A percentile compares a stretch with the other conserved stretches of the same genome.
Evolutionary conservation across 2,329 filamentous ascomycete species (phyloP).

Genomic region (Colletotrichum ledebouriae): DNA sequence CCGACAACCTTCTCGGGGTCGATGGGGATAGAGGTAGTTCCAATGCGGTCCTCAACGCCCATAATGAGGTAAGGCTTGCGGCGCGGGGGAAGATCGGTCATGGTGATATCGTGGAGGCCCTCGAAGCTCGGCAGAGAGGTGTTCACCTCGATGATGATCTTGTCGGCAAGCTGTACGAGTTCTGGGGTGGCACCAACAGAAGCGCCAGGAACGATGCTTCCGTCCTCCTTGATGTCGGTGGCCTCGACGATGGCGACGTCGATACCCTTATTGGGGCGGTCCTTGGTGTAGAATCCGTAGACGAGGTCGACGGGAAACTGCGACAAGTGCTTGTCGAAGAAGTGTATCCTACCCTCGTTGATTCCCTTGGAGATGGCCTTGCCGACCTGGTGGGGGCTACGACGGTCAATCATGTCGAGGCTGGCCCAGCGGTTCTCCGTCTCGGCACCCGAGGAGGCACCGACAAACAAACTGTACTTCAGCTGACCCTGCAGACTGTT

Average conservation of each 20-base stretch:
- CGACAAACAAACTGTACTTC: slow-evolving; percentile 89
- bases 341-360: slow-evolving; percentile 88
- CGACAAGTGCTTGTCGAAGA: slow-evolving; percentile 93
- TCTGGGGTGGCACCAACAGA: slow-evolving; percentile 89
- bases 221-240: slow-evolving; percentile 88
- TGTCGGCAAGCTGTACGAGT: slow-evolving; percentile 90
- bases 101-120: slow-evolving; percentile 90
- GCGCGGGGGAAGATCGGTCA: slow-evolving; percentile 84
- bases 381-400: slow-evolving; percentile 88
- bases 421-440: slow-evolving; percentile 93
- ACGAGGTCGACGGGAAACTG: slow-evolving; percentile 93
- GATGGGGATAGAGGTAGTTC: slow-evolving; percentile 83
- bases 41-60: slow-evolving; percentile 87
- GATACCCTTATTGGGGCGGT: slow-evolving; percentile 79
- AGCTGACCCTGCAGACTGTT: slow-evolving; percentile 87
- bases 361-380: slow-evolving; percentile 93
- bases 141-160: slow-evolving; percentile 93
- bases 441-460: slow-evolving; percentile 89
- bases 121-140: slow-evolving; percentile 87
- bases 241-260: slow-evolving; percentile 91
- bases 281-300: slow-evolving; percentile 88
- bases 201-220: slow-evolving; percentile 88
- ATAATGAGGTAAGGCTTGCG: slow-evolving; percentile 91
- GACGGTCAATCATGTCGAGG: slow-evolving; percentile 89
- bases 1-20: slow-evolving; percentile 89